Evolutionary conservation across 2,329 filamentous ascomycete species (phyloP), one percentile per base, ranked within the genome.

Genomic region (Fusarium chuoi): DNA sequence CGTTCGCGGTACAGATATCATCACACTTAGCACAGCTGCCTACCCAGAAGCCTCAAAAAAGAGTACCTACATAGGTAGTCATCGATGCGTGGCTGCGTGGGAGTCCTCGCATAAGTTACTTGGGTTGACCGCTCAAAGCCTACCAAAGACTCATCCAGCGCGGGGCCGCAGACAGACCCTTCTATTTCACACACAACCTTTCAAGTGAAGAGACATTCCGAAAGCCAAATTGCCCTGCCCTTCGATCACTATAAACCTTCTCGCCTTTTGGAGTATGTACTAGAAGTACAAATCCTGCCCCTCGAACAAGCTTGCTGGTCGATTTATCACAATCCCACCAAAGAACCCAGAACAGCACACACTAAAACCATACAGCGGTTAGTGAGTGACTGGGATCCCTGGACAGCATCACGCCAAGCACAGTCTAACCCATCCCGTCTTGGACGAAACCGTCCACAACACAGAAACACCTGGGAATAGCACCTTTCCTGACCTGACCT

Each of bases 401-500:
- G 42, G 49, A 59, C 62, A 54, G 52, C 45, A 62, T 57, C n/a
- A 26, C 62, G 71, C 71, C 71, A 74, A 74, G 63, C 35, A 48
- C 38, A 72, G 39, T 62, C 67, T 68, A 68, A 68, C 57, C 51
- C 58, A 59, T 60, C 62, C 64, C 71, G 71, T 75, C 71, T 70
- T 41, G 68, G 51, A 69, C 68, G 63, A 60, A 75, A 73, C 71
- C 66, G 46, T 62, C 57, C 41, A 52, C 62, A 67, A 45, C 57
- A 56, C 62, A 70, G 62, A 70, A 55, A 44, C 57, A 61, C 48
- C 68, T 60, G 63, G 65, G 48, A 73, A 70, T 73, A 71, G 65
- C 49, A 66, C 66, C 55, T 63, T 68, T 54, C 65, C 64, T 54
- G 36, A 48, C 59, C 52, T 65, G 54, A 54, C 51, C 52, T 55